phyloP scores from a whole-genome alignment of 495 filamentous ascomycete genomes.

The Hypoxylon rickii region DNA sequence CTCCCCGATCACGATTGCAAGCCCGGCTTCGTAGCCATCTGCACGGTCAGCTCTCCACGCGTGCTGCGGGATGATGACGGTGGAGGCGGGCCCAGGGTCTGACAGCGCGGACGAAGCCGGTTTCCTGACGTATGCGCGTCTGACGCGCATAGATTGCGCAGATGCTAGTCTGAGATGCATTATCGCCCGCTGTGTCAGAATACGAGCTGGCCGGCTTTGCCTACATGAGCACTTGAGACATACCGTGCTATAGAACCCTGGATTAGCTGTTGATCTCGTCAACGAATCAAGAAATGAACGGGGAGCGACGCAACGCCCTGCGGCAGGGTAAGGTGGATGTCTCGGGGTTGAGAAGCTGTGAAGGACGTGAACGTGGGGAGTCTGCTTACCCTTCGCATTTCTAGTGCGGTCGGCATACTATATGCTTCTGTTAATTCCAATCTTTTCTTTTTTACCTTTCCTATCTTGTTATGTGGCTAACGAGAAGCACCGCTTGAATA shows the following conservation, averaged over 20 bases:
- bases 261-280: too few species aligned
- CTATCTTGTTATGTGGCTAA: too few species aligned
- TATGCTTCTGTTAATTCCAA: neutral
- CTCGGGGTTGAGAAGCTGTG: neutral
- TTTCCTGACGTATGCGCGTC: conserved; percentile 38
- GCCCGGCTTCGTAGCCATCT: conserved; percentile 54
- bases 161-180: neutral
- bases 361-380: neutral
- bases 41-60: conserved; percentile 45
- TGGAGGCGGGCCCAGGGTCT: conserved; percentile 52
- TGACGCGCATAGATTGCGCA: conserved; percentile 6
- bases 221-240: too few species aligned
- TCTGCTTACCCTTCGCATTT: conserved; percentile 42
- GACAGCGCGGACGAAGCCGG: conserved; percentile 48
- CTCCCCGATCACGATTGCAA: conserved; percentile 53
- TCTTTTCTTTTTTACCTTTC: conserved; percentile 37
- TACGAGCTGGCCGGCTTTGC: too few species aligned
- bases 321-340: neutral
- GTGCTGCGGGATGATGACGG: conserved; percentile 51
- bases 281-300: too few species aligned
- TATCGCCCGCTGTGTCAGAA: too few species aligned
- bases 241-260: too few species aligned
- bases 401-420: conserved; percentile 55
- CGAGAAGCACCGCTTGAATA: too few species aligned
- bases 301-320: too few species aligned